phyloP scores from a whole-genome alignment of 2,329 filamentous ascomycete genomes.

The Curvularia hawaiiensis region DNA sequence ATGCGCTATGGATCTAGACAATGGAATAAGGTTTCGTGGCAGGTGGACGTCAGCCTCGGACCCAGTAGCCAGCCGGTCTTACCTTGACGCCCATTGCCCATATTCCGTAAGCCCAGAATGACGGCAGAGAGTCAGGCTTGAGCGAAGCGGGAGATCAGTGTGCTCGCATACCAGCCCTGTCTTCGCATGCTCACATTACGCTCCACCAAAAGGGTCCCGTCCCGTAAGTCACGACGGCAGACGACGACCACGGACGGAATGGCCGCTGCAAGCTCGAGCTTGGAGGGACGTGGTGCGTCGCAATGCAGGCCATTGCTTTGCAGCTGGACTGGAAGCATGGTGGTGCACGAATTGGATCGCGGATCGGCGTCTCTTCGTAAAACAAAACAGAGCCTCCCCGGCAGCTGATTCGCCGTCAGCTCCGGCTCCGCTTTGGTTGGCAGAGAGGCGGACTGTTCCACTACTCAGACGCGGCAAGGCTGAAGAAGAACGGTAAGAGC shows the following conservation, averaged over 20 bases:
- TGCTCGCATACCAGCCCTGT: conserved; percentile 30
- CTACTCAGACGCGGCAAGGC: conserved; percentile 36
- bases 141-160: conserved; percentile 22
- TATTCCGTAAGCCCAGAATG: conserved; percentile 28
- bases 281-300: conserved; percentile 13
- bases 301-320: conserved; percentile 20
- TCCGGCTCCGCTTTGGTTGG: conserved; percentile 32
- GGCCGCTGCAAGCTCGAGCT: conserved; percentile 18
- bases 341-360: conserved; percentile 30
- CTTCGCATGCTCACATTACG: conserved; percentile 20
- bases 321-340: conserved; percentile 25
- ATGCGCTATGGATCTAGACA: conserved; percentile 5
- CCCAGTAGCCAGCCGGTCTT: conserved; percentile 35
- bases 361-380: conserved; percentile 36
- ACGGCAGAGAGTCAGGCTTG: conserved; percentile 26
- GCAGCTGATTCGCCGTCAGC: conserved; percentile 33
- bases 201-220: conserved; percentile 11
- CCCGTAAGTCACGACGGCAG: conserved; percentile 14
- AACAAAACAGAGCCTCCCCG: conserved; percentile 33
- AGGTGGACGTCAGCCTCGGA: conserved; percentile 39
- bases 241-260: conserved; percentile 10
- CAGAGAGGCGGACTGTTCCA: conserved; percentile 37
- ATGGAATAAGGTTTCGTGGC: conserved; percentile 27
- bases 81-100: conserved; percentile 30
- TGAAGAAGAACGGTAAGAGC: conserved; percentile 22